phyloP scores from a whole-genome alignment of 2,329 filamentous ascomycete genomes.

The Fusarium chuoi region DNA sequence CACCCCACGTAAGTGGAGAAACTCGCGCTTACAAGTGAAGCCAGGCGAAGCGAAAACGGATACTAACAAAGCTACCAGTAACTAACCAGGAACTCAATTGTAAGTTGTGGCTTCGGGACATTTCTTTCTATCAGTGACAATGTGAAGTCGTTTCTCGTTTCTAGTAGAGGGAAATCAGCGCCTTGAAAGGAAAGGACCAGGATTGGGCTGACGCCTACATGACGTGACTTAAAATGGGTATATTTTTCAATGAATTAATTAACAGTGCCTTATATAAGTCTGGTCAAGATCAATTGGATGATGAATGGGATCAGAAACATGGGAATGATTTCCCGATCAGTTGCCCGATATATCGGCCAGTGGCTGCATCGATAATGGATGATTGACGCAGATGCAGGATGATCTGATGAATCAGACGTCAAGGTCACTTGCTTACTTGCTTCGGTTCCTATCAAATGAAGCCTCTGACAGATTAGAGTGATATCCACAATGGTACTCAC shows the following conservation, averaged over 20 bases:
- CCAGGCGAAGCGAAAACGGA: slow-evolving; percentile 26
- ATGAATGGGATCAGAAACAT: background rate
- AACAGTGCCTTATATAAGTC: slow-evolving; percentile 11
- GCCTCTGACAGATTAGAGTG: slow-evolving; percentile 20
- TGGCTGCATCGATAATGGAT: slow-evolving; percentile 9
- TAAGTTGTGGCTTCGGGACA: slow-evolving; percentile 7
- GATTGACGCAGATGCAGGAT: slow-evolving; percentile 7
- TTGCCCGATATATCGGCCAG: slow-evolving; percentile 25
- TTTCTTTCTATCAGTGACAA: slow-evolving; percentile 24
- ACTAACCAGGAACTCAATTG: slow-evolving; percentile 31
- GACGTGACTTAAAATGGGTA: slow-evolving; percentile 16
- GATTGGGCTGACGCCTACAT: slow-evolving; percentile 38
- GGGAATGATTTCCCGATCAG: slow-evolving; percentile 28
- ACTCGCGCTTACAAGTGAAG: slow-evolving; percentile 37
- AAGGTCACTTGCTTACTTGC: slow-evolving; percentile 3
- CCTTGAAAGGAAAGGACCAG: slow-evolving; percentile 5
- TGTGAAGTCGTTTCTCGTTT: slow-evolving; percentile 6
- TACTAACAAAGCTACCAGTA: slow-evolving; percentile 2
- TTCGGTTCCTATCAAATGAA: slow-evolving; percentile 23
- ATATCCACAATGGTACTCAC: slow-evolving; percentile 1
- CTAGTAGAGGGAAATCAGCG: background rate
- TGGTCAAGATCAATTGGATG: background rate
- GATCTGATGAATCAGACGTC: slow-evolving; percentile 35
- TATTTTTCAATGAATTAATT: background rate
- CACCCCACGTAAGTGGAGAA: slow-evolving; percentile 41